Conservation (phyloP, 148 eudicot genomes). For the Fallopia convolvulus region DNA sequence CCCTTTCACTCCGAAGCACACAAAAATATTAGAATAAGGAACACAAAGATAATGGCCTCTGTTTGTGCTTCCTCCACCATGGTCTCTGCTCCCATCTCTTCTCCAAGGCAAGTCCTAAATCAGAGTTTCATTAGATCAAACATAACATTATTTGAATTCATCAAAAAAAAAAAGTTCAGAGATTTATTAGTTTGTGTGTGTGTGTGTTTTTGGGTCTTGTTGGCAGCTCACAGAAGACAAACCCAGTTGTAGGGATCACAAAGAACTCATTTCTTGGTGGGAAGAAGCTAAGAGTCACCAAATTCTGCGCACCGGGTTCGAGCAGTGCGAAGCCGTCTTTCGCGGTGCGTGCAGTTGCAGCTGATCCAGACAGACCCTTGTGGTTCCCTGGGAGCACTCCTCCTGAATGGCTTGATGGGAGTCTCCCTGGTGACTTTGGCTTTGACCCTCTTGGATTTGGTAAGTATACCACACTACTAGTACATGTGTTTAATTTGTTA, state of each 20-base stretch:
- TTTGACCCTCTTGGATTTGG: slow-evolving; percentile 98
- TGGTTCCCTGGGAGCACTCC: slow-evolving; percentile 99
- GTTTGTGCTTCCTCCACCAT: slow-evolving; percentile 89
- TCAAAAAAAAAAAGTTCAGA: not conserved
- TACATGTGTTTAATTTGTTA: not conserved
- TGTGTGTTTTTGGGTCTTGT: not conserved
- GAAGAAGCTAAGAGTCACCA: slow-evolving; percentile 50
- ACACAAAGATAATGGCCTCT: slow-evolving; percentile 52
- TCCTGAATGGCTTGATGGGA: slow-evolving; percentile 96
- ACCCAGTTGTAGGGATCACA: slow-evolving; percentile 54
- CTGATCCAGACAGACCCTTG: slow-evolving; percentile 83
- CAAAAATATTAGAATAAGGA: not conserved
- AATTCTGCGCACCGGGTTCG: slow-evolving; percentile 24
- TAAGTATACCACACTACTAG: slow-evolving; percentile 15
- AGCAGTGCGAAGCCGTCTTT: slow-evolving; percentile 22
- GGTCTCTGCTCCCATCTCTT: slow-evolving; percentile 68
- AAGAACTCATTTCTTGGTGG: slow-evolving; percentile 76
- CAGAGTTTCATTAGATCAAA: not conserved
- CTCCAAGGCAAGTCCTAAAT: slow-evolving; percentile 54
- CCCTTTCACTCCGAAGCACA: not conserved
- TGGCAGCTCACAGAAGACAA: slow-evolving; percentile 67
- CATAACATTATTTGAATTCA: not conserved
- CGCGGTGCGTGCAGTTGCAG: slow-evolving; percentile 40
- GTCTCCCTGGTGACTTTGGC: slow-evolving; percentile 98
- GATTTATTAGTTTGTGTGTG: not conserved